Evolutionary conservation across 1,139 yeast genomes (phyloP).

Genomic region (Sugiyamaella castrensis): DNA sequence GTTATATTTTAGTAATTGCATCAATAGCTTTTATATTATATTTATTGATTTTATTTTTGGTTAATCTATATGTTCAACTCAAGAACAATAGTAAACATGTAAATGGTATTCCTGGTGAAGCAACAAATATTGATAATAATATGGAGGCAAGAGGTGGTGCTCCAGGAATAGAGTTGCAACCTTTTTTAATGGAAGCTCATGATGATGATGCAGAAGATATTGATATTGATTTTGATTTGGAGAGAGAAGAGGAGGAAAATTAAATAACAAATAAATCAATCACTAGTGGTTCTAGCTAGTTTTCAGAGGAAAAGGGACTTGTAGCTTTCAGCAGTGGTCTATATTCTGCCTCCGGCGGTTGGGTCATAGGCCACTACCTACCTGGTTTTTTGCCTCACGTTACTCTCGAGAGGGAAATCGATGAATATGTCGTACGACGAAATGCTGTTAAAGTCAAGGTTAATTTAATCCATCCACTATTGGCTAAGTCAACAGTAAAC

Average conservation of each 20-base stretch:
- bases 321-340: too few relatives aligned
- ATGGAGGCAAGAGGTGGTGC: conserved; percentile 8
- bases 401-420: too few relatives aligned
- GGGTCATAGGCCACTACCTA: too few relatives aligned
- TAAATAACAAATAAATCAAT: not conserved
- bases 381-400: too few relatives aligned
- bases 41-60: conserved; percentile 58
- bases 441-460: too few relatives aligned
- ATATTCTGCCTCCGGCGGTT: too few relatives aligned
- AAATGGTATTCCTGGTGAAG: not conserved
- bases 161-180: conserved; percentile 23
- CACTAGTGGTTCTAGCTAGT: too few relatives aligned
- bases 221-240: conserved; percentile 12
- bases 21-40: conserved; percentile 73
- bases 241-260: conserved; percentile 1
- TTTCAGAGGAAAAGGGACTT: too few relatives aligned
- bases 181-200: conserved; percentile 19
- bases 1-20: conserved; percentile 70
- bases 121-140: not conserved
- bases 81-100: not conserved
- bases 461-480: too few relatives aligned
- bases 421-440: too few relatives aligned
- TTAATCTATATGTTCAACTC: conserved; percentile 57
- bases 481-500: too few relatives aligned
- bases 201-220: conserved; percentile 13